These are phyloP conservation scores for Brasilioporus rufonigricans DNA, from an alignment of 768 basidiomycete genomes.

Conservation along the genomic window DNA sequence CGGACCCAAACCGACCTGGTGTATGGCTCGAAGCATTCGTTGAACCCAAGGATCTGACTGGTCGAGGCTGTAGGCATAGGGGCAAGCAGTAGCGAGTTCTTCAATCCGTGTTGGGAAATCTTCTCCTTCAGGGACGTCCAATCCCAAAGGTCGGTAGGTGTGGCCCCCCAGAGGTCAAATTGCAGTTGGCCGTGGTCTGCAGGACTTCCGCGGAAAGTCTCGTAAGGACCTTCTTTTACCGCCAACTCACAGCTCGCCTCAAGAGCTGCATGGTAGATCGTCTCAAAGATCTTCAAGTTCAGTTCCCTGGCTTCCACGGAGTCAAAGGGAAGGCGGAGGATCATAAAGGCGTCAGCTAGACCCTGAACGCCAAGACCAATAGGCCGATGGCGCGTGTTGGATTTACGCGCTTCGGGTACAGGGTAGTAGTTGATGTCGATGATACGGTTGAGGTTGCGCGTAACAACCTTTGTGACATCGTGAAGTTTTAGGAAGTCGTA, in stretches of 20 bases:
- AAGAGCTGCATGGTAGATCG: slow-evolving; percentile 93
- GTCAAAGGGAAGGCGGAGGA: slow-evolving; percentile 93
- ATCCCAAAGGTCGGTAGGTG: slow-evolving; percentile 90
- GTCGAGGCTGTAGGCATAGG: slow-evolving; percentile 99
- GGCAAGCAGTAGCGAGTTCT: slow-evolving; percentile 87
- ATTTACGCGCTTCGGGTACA: slow-evolving; percentile 83
- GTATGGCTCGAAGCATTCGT: slow-evolving; percentile 99
- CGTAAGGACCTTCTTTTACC: slow-evolving; percentile 74
- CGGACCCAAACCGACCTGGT: slow-evolving; percentile 59
- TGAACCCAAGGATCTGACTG: slow-evolving; percentile 96
- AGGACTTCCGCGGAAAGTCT: slow-evolving; percentile 90
- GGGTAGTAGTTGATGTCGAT: slow-evolving; percentile 98
- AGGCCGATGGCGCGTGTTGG: slow-evolving; percentile 96
- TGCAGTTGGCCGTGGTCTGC: slow-evolving; percentile 85
- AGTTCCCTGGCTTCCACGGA: slow-evolving; percentile 81
- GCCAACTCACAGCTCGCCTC: slow-evolving; percentile 92
- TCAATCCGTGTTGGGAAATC: slow-evolving; percentile 74
- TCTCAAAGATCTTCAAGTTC: slow-evolving; percentile 97
- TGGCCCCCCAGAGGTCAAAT: slow-evolving; percentile 94
- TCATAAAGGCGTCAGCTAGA: slow-evolving; percentile 98
- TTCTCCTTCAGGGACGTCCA: slow-evolving; percentile 87
- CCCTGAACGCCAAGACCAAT: slow-evolving; percentile 98
- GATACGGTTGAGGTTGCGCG: slow-evolving; percentile 90
- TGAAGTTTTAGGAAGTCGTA: slow-evolving; percentile 97
- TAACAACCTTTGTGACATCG: slow-evolving; percentile 89